phyloP scores from a whole-genome alignment of 768 basidiomycete species.

The Boletus fagicola region DNA sequence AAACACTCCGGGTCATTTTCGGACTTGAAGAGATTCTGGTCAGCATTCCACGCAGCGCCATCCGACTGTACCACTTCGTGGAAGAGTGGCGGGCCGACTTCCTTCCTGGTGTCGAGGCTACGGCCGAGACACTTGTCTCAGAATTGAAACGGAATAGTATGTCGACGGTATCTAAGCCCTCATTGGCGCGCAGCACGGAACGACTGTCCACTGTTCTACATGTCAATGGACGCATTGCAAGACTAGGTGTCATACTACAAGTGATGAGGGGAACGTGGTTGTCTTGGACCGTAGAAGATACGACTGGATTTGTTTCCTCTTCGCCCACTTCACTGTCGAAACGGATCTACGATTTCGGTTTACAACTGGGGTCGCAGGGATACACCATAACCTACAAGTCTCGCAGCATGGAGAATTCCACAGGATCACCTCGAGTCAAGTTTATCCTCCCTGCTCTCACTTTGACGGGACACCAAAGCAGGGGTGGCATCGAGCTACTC shows the following conservation, averaged over 20 bases:
- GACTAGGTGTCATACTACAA: conserved; percentile 63
- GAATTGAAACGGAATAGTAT: conserved; percentile 52
- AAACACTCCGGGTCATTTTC: conserved; percentile 43
- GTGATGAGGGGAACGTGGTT: conserved; percentile 90
- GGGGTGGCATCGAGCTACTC: conserved; percentile 46
- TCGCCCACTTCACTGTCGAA: conserved; percentile 33
- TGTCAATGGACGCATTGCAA: conserved; percentile 50
- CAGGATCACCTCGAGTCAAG: conserved; percentile 52
- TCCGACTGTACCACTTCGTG: conserved; percentile 72
- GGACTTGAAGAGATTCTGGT: conserved; percentile 47
- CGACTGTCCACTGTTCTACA: conserved; percentile 35
- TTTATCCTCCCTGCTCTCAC: conserved; percentile 66
- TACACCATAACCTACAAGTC: conserved; percentile 57
- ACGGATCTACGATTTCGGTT: conserved; percentile 51
- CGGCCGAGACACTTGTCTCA: conserved; percentile 59
- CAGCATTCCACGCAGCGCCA: conserved; percentile 75
- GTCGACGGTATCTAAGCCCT: conserved; percentile 32
- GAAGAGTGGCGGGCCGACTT: conserved; percentile 84
- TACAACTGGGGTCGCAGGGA: conserved; percentile 60
- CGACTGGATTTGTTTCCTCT: conserved; percentile 46
- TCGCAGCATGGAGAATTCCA: conserved; percentile 32
- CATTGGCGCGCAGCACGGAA: conserved; percentile 22
- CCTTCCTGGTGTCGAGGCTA: conserved; percentile 69
- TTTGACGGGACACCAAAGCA: conserved; percentile 57
- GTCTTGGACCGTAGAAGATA: conserved; percentile 63